These are phyloP conservation scores for Crinitomyces ghanaensis DNA, from an alignment of 805 yeast genomes.

Conservation along the genomic window DNA sequence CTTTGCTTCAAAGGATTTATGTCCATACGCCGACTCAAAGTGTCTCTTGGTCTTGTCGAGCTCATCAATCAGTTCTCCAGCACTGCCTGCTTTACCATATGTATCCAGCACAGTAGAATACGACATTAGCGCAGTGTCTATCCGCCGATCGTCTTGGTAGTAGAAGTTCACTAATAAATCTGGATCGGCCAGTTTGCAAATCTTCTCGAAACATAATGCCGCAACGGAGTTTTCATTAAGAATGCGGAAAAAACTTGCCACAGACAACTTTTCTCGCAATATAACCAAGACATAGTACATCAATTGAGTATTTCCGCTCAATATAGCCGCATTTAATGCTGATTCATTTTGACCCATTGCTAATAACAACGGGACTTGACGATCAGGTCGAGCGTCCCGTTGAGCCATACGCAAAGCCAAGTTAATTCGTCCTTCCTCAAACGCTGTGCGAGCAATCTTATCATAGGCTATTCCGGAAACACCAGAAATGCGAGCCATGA, in stretches of 20 bases:
- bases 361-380: constrained; percentile 52
- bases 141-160: constrained; percentile 50
- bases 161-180: constrained; percentile 41
- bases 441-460: constrained; percentile 51
- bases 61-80: constrained; percentile 16
- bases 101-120: constrained; percentile 22
- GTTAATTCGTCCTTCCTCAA: constrained; percentile 66
- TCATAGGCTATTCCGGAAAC: constrained; percentile 42
- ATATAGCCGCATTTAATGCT: constrained; percentile 59
- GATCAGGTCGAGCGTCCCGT: constrained; percentile 50
- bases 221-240: constrained; percentile 39
- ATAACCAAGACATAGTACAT: constrained; percentile 45
- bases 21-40: too few species aligned
- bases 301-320: constrained; percentile 49
- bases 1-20: constrained; percentile 28
- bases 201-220: constrained; percentile 30
- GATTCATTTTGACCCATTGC: constrained; percentile 60
- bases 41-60: too few species aligned
- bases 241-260: constrained; percentile 58
- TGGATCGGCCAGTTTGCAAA: constrained; percentile 24
- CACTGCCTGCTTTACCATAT: constrained; percentile 10
- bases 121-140: constrained; percentile 35
- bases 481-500: constrained; percentile 36
- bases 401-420: constrained; percentile 59
- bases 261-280: constrained; percentile 42